phyloP scores from a whole-genome alignment of 1,284 basidiomycete species.

The Stygiomarasmius scandens region DNA sequence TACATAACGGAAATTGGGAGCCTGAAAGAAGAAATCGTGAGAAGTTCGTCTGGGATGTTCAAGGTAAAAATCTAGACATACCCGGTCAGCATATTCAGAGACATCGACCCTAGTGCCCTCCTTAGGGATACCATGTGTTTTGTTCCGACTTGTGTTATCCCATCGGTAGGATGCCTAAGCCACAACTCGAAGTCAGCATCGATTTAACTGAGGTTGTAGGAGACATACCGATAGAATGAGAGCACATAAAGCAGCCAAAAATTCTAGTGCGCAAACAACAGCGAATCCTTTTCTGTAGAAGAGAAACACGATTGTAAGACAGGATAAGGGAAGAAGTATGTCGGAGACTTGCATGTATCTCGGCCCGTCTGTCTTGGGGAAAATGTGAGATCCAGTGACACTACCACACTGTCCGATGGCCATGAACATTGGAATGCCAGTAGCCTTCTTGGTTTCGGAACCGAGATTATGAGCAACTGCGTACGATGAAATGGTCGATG shows the following conservation, averaged over 20 bases:
- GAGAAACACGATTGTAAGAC: neutral
- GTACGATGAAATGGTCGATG: neutral
- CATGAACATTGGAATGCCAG: conserved; percentile 76
- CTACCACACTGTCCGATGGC: conserved; percentile 77
- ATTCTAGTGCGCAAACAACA: conserved; percentile 57
- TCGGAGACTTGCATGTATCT: conserved; percentile 53
- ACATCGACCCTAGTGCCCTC: conserved; percentile 62
- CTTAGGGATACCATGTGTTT: conserved; percentile 53
- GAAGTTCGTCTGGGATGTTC: conserved; percentile 1
- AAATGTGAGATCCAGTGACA: conserved; percentile 72
- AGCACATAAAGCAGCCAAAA: conserved; percentile 57
- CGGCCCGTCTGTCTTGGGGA: conserved; percentile 65
- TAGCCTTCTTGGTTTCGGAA: conserved; percentile 76
- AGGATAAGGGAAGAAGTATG: neutral
- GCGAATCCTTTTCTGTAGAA: conserved; percentile 63
- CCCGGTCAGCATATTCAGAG: conserved; percentile 67
- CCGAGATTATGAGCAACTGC: conserved; percentile 74
- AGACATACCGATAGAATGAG: conserved; percentile 53
- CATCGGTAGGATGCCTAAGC: conserved; percentile 59
- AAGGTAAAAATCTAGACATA: conserved; percentile 27
- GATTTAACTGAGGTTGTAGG: neutral
- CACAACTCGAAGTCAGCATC: neutral
- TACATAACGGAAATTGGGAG: conserved; percentile 53
- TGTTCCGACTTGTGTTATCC: conserved; percentile 63
- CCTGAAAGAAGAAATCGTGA: conserved; percentile 30